Evolutionary conservation across 805 yeast species (phyloP).

Genomic region (Lachancea thermotolerans): DNA sequence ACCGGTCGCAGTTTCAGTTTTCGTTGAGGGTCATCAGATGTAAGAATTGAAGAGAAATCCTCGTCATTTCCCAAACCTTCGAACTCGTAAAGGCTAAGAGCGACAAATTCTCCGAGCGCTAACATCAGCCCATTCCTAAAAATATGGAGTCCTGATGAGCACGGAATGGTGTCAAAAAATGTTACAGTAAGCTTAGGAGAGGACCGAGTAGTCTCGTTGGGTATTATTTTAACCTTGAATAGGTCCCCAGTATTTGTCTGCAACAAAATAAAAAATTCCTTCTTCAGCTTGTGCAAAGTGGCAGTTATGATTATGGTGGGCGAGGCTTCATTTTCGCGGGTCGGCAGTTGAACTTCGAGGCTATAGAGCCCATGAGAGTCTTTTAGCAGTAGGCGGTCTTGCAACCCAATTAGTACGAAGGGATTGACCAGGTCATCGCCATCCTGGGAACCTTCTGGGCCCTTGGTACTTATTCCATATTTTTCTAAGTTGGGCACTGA

Average conservation of each 20-base stretch:
- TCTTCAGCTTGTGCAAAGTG: constrained; percentile 59
- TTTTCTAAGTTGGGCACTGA: constrained; percentile 49
- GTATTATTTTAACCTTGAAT: constrained; percentile 55
- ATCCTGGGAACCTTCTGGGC: constrained; percentile 30
- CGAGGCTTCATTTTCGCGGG: constrained; percentile 26
- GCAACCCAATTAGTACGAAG: constrained; percentile 48
- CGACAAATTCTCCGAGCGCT: constrained; percentile 55
- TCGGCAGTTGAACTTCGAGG: constrained; percentile 50
- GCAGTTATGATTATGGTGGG: constrained; percentile 43
- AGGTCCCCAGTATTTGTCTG: constrained; percentile 73
- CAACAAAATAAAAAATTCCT: constrained; percentile 54
- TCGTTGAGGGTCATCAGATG: constrained; percentile 31
- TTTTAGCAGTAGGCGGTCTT: constrained; percentile 47
- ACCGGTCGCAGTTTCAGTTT: constrained; percentile 24
- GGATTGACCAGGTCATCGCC: constrained; percentile 49
- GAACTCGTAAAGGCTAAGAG: constrained; percentile 70
- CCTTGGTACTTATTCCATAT: constrained; percentile 16
- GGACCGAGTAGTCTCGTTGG: constrained; percentile 32
- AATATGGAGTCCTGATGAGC: constrained; percentile 48
- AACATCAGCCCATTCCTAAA: constrained; percentile 72
- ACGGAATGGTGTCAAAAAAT: constrained; percentile 74
- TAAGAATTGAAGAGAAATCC: constrained; percentile 28
- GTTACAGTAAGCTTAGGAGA: constrained; percentile 42
- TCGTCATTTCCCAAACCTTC: constrained; percentile 63
- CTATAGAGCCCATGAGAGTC: constrained; percentile 34